A percentile compares a stretch with the other conserved stretches of the same genome.
Conservation (phyloP, 306 rosid species). For the Ormosia semicastrata region DNA sequence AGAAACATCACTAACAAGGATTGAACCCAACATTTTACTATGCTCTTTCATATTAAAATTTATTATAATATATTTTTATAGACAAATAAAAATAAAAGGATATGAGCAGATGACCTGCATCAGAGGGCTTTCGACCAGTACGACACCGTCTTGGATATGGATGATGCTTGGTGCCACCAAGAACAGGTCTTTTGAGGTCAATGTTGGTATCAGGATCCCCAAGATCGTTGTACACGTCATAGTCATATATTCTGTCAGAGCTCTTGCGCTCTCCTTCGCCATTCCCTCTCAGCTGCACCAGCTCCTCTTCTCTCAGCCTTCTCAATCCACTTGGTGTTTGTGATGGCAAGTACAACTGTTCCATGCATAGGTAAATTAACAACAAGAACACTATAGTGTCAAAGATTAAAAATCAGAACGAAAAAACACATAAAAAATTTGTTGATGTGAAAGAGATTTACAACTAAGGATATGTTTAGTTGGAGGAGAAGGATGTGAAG, state of each 20-base stretch:
- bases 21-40: background rate
- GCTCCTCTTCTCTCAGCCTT: slow-evolving; percentile 55
- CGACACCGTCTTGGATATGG: slow-evolving; percentile 77
- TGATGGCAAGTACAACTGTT: slow-evolving; percentile 59
- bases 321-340: slow-evolving; percentile 66
- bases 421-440: too few species aligned
- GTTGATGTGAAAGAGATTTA: too few species aligned
- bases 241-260: slow-evolving; percentile 63
- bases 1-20: background rate
- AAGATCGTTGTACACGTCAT: slow-evolving; percentile 67
- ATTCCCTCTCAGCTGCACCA: slow-evolving; percentile 47
- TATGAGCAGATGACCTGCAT: slow-evolving; percentile 28
- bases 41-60: background rate
- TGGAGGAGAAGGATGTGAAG: too few species aligned
- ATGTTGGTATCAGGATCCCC: slow-evolving; percentile 54
- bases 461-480: too few species aligned
- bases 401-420: too few species aligned
- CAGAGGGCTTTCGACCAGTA: slow-evolving; percentile 49
- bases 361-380: background rate
- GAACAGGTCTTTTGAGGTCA: slow-evolving; percentile 51
- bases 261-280: slow-evolving; percentile 60
- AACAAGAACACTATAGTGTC: background rate
- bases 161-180: slow-evolving; percentile 46
- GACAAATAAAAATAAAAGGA: background rate
- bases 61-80: too few species aligned